Base-by-base conservation (phyloP, 495 filamentous ascomycete genomes). In the Haplographium delicatum region DNA sequence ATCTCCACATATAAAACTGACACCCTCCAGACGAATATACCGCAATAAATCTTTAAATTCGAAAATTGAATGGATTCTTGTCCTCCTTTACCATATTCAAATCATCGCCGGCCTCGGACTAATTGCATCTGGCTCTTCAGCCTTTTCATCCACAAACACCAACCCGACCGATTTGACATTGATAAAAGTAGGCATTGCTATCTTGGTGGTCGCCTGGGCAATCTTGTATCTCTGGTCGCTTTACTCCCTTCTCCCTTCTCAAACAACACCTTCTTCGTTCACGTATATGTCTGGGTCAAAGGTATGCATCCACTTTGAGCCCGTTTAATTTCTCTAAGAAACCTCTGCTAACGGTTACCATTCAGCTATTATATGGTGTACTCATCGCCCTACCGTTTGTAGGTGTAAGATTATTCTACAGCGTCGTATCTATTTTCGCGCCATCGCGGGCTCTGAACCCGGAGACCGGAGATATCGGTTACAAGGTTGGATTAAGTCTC, bases 151-250 rank as follows among this genome's bases (percentile, higher is more conserved):
- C 2, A 48, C 51, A 3, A 44, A 54, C 1, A 40, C 57, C 8
- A 52, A 50, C 7, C n/a, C 57, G 1, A 60, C 56, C 28, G 61
- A 58, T 18, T 44, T 56, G 6, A 43, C 33, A 1, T 51, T 67
- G n/a, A 61, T 68, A 25, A 63, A 65, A 34, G 57, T 47, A 2
- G 70, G 68, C 13, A 59, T 65, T 6, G 59, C 62, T 1, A 27
- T 72, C 4, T 51, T 70, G 24, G 43, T 68, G 16, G 10, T 68
- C n/a, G 40, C 50, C 16, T 71, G 68, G 68, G 44, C 62, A 9
- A 47, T 66, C 15, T 50, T 70, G 18, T 49, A 58, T 24, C 3
- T 50, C 6, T 58, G 61, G 35, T 52, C 62, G 0, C 1, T 62
- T 5, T 41, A 50, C 15, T 63, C 65, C 1, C 42, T 65, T 1